Base-by-base conservation (phyloP, 2,329 filamentous ascomycete genomes). In the Pseudogymnoascus sp. region DNA sequence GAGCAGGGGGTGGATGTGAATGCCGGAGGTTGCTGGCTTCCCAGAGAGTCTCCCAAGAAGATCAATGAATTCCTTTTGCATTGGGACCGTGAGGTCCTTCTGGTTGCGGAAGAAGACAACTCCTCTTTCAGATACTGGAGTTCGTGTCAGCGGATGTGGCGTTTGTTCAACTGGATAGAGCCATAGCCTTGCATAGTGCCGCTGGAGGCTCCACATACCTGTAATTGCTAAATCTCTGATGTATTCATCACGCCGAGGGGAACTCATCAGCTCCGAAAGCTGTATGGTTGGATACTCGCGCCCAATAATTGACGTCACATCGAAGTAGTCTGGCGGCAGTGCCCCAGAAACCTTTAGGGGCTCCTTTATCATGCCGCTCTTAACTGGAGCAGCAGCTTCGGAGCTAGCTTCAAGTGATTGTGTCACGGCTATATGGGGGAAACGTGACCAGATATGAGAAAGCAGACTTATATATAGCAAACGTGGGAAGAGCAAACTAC, bases 71-170 rank as follows among this genome's bases (percentile, higher is more conserved):
- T 57, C 51, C n/a, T 57, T 57, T 34, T 57, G 25, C 51, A 57
- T 57, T 57, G 25, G 2, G 57, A 85, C 79, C 66, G 78, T 77
- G 25, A 85, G 78, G 67, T 82, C 80, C 63, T 80, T 76, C 70
- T 85, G 83, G 60, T 79, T 74, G 13, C 83, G 77, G 76, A 85
- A 84, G 72, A 85, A 83, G 1, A 85, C 82, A 0, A 85, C 83
- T 3, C 83, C 83, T 48, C 28, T 16, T 36, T 63, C 61, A 34
- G 61, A 63, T 6, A 63, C 61, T 63, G 13, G 2, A 51, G n/a
- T 14, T 28, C 10, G 16, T 23, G 21, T 63, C 19, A 63, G 39
- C 4, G 13, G 13, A 13, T 37, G 31, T 51, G 2, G 51, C 7
- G 10, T 10, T 16, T 54, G 4, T 0, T 54, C 8, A 16, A 54